phyloP scores from a whole-genome alignment of 768 basidiomycete genomes.

The Butyriboletus loyo region DNA sequence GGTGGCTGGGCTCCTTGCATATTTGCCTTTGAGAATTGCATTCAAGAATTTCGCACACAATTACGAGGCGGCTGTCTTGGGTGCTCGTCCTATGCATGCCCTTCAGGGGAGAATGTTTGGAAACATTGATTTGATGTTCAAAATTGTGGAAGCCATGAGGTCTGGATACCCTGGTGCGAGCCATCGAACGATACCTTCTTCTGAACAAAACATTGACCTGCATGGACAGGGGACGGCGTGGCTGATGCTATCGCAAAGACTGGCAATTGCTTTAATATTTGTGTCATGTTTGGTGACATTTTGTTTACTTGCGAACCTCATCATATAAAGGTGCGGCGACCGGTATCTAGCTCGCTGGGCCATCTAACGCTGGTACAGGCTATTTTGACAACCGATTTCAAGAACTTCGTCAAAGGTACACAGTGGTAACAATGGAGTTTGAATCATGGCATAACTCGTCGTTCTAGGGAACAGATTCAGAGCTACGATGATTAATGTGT shows the following conservation, averaged over 20 bases:
- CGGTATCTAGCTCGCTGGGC: neutral
- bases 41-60: slow-evolving; percentile 29
- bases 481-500: slow-evolving; percentile 41
- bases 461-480: slow-evolving; percentile 35
- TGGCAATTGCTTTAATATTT: slow-evolving; percentile 47
- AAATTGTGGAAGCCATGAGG: slow-evolving; percentile 34
- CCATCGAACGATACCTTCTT: neutral
- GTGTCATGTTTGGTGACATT: slow-evolving; percentile 43
- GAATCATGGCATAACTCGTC: neutral
- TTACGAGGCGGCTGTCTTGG: slow-evolving; percentile 40
- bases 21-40: slow-evolving; percentile 34
- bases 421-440: neutral
- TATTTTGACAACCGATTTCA: slow-evolving; percentile 56
- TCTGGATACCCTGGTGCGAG: slow-evolving; percentile 50
- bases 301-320: slow-evolving; percentile 51
- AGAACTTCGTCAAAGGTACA: slow-evolving; percentile 57
- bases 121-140: slow-evolving; percentile 43
- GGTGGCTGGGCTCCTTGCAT: slow-evolving; percentile 27
- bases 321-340: slow-evolving; percentile 43
- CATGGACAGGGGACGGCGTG: slow-evolving; percentile 42
- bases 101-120: slow-evolving; percentile 40
- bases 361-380: slow-evolving; percentile 16
- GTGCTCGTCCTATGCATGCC: slow-evolving; percentile 43
- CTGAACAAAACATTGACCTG: neutral
- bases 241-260: slow-evolving; percentile 29